A percentile compares a stretch with the other conserved stretches of the same genome.
Evolutionary conservation across 352 stramenopile species (phyloP).

Genomic region (Halophytophthora polymorphica): DNA sequence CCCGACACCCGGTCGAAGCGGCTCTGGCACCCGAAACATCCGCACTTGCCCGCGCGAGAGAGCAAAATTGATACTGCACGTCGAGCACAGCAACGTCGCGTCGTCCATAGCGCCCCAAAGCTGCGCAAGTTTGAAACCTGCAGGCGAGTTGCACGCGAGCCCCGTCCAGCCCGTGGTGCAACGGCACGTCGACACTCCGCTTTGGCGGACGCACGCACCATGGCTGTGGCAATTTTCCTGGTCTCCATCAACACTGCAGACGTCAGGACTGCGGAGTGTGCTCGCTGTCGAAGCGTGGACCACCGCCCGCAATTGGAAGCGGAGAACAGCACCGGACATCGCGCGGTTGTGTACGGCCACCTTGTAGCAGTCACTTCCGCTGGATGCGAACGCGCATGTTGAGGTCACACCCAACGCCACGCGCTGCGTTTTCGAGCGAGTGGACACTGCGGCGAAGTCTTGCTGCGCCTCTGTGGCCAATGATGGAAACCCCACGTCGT

Average conservation of each 20-base stretch:
- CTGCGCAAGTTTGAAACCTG: slow-evolving; percentile 46
- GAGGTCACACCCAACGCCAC: slow-evolving; percentile 46
- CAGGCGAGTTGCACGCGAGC: slow-evolving; percentile 56
- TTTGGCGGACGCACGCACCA: slow-evolving; percentile 43
- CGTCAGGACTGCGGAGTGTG: neutral
- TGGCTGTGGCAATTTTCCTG: slow-evolving; percentile 46
- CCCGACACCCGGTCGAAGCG: slow-evolving; percentile 46
- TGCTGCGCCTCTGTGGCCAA: slow-evolving; percentile 39
- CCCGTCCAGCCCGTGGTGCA: slow-evolving; percentile 64
- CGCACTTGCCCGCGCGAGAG: slow-evolving; percentile 44
- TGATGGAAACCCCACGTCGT: slow-evolving; percentile 49
- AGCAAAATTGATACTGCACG: slow-evolving; percentile 40
- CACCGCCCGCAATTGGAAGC: slow-evolving; percentile 40
- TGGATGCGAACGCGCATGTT: slow-evolving; percentile 33
- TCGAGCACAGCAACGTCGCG: slow-evolving; percentile 50
- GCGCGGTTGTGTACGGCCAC: slow-evolving; percentile 63
- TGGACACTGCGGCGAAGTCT: slow-evolving; percentile 44
- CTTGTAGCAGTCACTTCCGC: slow-evolving; percentile 61
- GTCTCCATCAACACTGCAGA: slow-evolving; percentile 10
- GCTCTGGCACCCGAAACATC: slow-evolving; percentile 69
- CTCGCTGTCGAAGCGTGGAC: slow-evolving; percentile 23
- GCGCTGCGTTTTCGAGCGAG: slow-evolving; percentile 20
- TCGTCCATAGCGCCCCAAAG: slow-evolving; percentile 57
- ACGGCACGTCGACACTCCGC: slow-evolving; percentile 32
- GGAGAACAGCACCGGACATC: slow-evolving; percentile 41